Base-by-base conservation (phyloP, 2,329 filamentous ascomycete genomes). In the Colletotrichum caudatum region DNA sequence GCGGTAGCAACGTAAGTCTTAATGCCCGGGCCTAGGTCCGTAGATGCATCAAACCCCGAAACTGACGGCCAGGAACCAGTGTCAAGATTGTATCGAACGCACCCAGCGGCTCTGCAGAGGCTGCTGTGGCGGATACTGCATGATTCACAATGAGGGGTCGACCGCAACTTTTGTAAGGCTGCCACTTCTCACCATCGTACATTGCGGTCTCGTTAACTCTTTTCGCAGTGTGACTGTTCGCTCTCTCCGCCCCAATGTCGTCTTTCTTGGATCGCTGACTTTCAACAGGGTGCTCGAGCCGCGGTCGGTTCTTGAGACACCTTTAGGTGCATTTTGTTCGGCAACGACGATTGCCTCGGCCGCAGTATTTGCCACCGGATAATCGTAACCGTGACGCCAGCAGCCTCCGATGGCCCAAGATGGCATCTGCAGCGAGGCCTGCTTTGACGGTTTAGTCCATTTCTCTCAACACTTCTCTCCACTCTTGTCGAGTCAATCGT, bases 121-220 rank as follows among this genome's bases (percentile, higher is more conserved):
- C 70, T 97, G 95, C 80, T 87, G 87, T 53, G 92, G 92, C 66
- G 93, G 93, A 64, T 97, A 97, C 80, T 98, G 95, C 80, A 87
- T 92, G 72, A 87, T 92, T 67, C 94, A 97, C 78, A 94, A 97
- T 75, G 93, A 94, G 75, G 93, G 93, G 20, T 95, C 92, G 51
- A 93, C 91, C 16, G 82, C 86, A n/a, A 90, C 86, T 46, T 80
- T 84, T 75, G 87, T 88, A 78, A 83, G 85, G 82, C 35, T n/a
- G 82, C 35, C 18, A 37, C 37, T 29, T 41, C 6, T 26, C 11
- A 18, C 12, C 16, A n/a, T 7, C 29, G 7, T 9, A 46, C 39
- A 4, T 44, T 37, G 37, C n/a, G 37, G 33, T 23, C 26, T 8
- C 56, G 73, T 81, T 83, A 76, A 84, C 76, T 11, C 29, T 46